A percentile compares a stretch with the other conserved stretches of the same genome.
phyloP scores from a whole-genome alignment of 441 rosid species.

The Theobroma grandiflorum region DNA sequence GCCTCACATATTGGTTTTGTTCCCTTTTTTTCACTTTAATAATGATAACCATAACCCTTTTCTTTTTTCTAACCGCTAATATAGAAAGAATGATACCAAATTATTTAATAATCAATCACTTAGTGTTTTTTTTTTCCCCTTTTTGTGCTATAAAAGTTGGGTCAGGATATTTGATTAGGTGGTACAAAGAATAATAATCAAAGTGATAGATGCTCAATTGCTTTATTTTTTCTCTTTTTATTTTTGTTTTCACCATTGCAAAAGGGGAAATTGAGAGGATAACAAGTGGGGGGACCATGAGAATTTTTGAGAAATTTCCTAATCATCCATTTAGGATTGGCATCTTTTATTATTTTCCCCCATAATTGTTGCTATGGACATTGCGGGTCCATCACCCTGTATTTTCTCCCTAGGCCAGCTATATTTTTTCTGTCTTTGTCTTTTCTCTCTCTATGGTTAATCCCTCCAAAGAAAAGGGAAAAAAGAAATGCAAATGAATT shows the following conservation, averaged over 20 bases:
- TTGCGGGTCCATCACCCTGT: slow-evolving; percentile 30
- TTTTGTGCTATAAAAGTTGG: background rate
- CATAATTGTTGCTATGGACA: slow-evolving; percentile 29
- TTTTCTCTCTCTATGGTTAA: background rate
- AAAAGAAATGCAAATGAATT: background rate
- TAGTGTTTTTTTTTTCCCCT: background rate
- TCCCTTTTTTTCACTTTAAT: background rate
- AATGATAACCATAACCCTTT: background rate
- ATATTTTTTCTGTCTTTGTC: slow-evolving; percentile 35
- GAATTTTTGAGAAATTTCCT: slow-evolving; percentile 29
- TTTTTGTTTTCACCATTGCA: background rate
- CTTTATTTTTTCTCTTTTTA: background rate
- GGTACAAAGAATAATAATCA: slow-evolving; percentile 22
- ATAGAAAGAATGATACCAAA: background rate
- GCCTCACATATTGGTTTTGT: too few species aligned
- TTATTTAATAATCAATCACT: slow-evolving; percentile 1
- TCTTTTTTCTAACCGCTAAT: slow-evolving; percentile 6
- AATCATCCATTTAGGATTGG: slow-evolving; percentile 19
- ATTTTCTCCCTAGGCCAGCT: slow-evolving; percentile 37
- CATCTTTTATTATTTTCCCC: slow-evolving; percentile 16
- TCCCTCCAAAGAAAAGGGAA: background rate
- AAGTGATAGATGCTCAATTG: slow-evolving; percentile 24
- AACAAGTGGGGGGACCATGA: slow-evolving; percentile 33
- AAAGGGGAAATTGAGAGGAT: slow-evolving; percentile 5
- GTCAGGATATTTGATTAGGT: background rate